These are phyloP conservation scores for Fusarium robinianum DNA, from an alignment of 2,329 filamentous ascomycete genomes.

Conservation along the genomic window DNA sequence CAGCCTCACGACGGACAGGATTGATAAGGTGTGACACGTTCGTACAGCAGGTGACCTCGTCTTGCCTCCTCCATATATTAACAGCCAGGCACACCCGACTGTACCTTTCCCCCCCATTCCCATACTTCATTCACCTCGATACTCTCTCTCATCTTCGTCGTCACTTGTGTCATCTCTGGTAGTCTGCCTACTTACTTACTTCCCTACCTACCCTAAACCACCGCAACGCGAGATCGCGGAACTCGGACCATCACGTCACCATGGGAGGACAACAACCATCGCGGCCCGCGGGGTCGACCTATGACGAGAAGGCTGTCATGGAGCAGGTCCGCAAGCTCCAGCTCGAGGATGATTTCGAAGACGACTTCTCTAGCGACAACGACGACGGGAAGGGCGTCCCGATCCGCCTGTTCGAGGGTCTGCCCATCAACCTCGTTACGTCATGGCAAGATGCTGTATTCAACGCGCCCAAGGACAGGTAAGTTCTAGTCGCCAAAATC, in stretches of 20 bases:
- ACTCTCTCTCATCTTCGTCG: no score
- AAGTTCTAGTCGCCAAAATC: slow-evolving; percentile 7
- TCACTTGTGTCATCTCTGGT: no score
- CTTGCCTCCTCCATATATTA: no score
- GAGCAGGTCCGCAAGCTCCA: slow-evolving; percentile 52
- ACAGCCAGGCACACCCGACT: no score
- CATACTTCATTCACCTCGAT: no score
- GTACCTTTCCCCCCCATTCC: no score
- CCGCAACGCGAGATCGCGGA: no score
- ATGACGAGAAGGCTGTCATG: slow-evolving; percentile 50
- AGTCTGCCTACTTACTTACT: no score
- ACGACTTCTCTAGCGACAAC: slow-evolving; percentile 57
- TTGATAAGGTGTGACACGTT: no score
- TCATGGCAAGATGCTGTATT: slow-evolving; percentile 67
- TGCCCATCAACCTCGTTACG: slow-evolving; percentile 57
- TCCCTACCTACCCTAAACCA: no score
- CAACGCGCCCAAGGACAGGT: slow-evolving; percentile 69
- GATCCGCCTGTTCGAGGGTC: slow-evolving; percentile 44
- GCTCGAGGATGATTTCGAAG: slow-evolving; percentile 55
- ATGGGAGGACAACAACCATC: slow-evolving; percentile 55
- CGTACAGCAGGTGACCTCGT: no score
- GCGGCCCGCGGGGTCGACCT: slow-evolving; percentile 39
- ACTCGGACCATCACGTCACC: slow-evolving; percentile 3
- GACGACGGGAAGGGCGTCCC: slow-evolving; percentile 37
- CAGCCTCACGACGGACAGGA: no score